Base-by-base conservation (phyloP, 1,284 basidiomycete genomes). In the Naganishia sp. region DNA sequence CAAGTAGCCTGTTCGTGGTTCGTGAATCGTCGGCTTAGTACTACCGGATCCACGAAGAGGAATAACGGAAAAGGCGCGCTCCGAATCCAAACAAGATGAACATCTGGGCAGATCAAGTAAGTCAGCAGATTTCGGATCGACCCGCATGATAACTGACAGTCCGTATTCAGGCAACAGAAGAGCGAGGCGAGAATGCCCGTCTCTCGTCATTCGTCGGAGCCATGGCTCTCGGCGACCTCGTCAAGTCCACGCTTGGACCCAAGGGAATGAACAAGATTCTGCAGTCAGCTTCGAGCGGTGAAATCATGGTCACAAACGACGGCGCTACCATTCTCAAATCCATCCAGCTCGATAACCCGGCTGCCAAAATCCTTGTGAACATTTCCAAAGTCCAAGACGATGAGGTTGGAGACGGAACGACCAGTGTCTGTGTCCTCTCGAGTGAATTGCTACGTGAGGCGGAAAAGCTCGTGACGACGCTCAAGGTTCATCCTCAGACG, bases 351-450 rank as follows among this genome's bases (percentile, higher is more conserved):
- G 96, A 99, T 82, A 99, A 99, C 77, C 91, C 96, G 2, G 95
- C 96, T 0, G 96, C 96, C 63, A 99, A 99, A 84, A 98, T 99
- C 77, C 86, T 99, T 63, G 96, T 99, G 75, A 98, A 99, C 81
- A 99, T 99, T 78, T 95, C 92, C n/a, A 99, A 99, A 79, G 94
- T 98, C 18, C 96, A 99, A 81, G 96, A 99, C 75, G 96, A 99
- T 78, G 96, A 99, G 81, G 89, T 99, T 54, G 96, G 96, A 18
- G 96, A 98, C 81, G 96, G 96, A 33, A 99, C 94, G 28, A 99
- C 94, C 11, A 88, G 85, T 60, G 95, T 99, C 44, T 94, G 92
- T 70, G 94, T 99, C 1, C 82, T 99, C 11, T 92, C 94, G 1
- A 87, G 92, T 13, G 96, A 99, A 77, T 81, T 99, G 67, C 78